Base-by-base conservation (phyloP, 2,329 filamentous ascomycete genomes). In the Cordyceps farinosa region DNA sequence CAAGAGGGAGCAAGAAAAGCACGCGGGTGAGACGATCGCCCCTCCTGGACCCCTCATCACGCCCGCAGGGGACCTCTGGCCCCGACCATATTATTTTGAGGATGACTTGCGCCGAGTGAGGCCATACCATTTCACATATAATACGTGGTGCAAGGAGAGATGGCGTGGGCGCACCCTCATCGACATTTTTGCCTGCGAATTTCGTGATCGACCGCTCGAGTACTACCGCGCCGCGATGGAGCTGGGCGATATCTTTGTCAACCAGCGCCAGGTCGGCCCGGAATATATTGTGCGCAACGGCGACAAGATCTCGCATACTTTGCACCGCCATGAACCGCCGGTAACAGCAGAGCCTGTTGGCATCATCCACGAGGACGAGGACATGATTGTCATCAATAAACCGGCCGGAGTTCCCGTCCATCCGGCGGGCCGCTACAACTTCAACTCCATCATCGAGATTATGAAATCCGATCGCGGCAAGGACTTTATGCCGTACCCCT, bases 371-470 rank as follows among this genome's bases (percentile, higher is more conserved):
- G 95, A 99, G 76, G 92, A 97, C 69, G 86, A 96, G 52, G 90
- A 93, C 68, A 89, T 99, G 80, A 90, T 99, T 64, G 93, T 98
- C 66, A 96, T 99, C 74, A 92, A 97, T 79, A 99, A 99, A 76
- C 95, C 95, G 0, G 90, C 94, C 0, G 95, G 95, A 7, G 88
- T 99, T 47, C 95, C 95, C 0, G 95, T 99, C 0, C 95, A 99
- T 75, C 91, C 95, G 6, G 94, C 95, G 1, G 95, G 95, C 6
- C 87, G 95, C 55, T 99, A 99, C 80, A 92, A 94, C 75, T 96
- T 90, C 81, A 99, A 99, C 78, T 94, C 91, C 1, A 85, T 99
- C 52, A 84, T 96, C 45, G 93, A 98, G 79, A 97, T 99, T 68
- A 89, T 99, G 85, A 88, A 90, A 69, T 86, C 90, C 2, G 90